Conservation (phyloP, 148 eudicot species). For the Vaccinium corymbosum region DNA sequence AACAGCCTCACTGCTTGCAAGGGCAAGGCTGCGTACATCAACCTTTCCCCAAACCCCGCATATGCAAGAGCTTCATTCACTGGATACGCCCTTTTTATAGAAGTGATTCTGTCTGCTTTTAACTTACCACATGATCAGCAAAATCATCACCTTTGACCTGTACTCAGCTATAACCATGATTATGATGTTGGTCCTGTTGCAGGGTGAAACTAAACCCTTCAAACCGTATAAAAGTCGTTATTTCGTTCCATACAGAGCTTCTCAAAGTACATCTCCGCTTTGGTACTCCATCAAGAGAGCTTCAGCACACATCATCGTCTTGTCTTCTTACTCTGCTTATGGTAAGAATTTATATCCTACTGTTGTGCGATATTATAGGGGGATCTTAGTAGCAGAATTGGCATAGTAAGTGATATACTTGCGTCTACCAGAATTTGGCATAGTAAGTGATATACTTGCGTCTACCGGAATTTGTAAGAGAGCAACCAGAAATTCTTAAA, state of each 20-base stretch:
- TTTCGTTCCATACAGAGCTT: conserved; percentile 51
- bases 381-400: background rate
- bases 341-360: conserved; percentile 36
- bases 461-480: background rate
- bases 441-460: background rate
- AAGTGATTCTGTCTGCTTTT: background rate
- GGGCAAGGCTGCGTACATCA: too few species aligned
- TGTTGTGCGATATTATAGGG: background rate
- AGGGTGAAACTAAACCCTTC: conserved; percentile 81
- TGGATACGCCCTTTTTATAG: background rate
- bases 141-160: background rate
- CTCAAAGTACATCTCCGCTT: conserved; percentile 71
- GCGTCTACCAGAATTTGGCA: background rate
- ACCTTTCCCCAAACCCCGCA: too few species aligned
- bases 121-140: background rate
- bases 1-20: too few species aligned
- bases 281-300: conserved; percentile 94
- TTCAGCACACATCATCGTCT: conserved; percentile 72
- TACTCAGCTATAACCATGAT: background rate
- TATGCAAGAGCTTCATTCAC: too few species aligned
- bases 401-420: background rate
- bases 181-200: conserved; percentile 20
- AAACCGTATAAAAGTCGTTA: conserved; percentile 70
- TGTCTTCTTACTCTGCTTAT: conserved; percentile 85
- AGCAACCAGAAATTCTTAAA: background rate